A percentile compares a stretch with the other conserved stretches of the same genome.
Conservation (phyloP, 106 monocot genomes). For the Dioscorea dumetorum region DNA sequence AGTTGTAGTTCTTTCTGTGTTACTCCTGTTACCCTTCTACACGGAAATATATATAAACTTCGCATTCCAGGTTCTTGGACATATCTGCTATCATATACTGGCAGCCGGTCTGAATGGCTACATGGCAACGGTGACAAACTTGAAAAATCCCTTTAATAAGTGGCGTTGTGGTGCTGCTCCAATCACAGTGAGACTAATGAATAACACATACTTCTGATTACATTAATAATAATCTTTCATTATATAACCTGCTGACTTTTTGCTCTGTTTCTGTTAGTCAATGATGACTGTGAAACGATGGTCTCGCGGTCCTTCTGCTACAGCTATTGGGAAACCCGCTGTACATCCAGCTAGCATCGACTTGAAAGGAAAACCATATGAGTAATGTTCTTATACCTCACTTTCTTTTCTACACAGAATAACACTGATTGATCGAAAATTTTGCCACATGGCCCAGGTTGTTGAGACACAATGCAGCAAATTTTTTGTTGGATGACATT, state of each 20-base stretch:
- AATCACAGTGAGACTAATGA: conserved; percentile 41
- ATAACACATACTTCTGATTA: neutral
- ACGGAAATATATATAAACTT: neutral
- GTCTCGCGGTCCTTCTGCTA: conserved; percentile 51
- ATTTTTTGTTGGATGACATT: conserved; percentile 73
- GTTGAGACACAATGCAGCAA: conserved; percentile 51
- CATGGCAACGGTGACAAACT: conserved; percentile 83
- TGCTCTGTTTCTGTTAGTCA: conserved; percentile 34
- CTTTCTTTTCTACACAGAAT: neutral
- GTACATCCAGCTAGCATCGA: conserved; percentile 72
- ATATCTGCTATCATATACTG: conserved; percentile 77
- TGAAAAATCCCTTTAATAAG: conserved; percentile 73
- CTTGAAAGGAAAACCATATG: conserved; percentile 82
- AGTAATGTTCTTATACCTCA: conserved; percentile 34
- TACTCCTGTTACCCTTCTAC: neutral
- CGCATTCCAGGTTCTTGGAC: conserved; percentile 57
- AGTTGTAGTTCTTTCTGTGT: neutral
- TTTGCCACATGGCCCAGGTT: conserved; percentile 32
- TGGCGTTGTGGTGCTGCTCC: conserved; percentile 95
- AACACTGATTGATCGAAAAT: neutral
- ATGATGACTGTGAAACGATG: conserved; percentile 92
- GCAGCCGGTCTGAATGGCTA: conserved; percentile 89
- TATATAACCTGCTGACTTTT: too few species aligned
- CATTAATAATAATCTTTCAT: too few species aligned
- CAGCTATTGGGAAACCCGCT: conserved; percentile 69